Conservation (phyloP, 495 filamentous ascomycete species). For the Penicillium roqueforti region DNA sequence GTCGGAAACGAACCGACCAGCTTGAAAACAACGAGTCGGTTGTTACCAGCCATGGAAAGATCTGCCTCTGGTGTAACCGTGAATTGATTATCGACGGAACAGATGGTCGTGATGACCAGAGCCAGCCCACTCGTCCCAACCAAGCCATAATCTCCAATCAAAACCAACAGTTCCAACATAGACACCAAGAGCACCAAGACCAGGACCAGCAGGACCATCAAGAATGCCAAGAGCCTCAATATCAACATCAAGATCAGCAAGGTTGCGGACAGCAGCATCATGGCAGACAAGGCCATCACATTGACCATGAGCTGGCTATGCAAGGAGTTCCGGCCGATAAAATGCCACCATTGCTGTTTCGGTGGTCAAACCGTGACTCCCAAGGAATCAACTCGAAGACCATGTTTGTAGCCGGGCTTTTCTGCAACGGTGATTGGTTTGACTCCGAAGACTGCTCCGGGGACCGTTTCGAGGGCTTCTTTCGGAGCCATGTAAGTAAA, state of each 20-base stretch:
- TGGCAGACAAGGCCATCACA: no score
- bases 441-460: slow-evolving; percentile 13
- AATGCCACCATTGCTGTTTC: slow-evolving; percentile 29
- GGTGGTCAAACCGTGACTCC: slow-evolving; percentile 34
- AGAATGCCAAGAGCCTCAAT: not conserved
- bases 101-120: not conserved
- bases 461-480: slow-evolving; percentile 16
- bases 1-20: not conserved
- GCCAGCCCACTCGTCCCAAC: not conserved
- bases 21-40: not conserved
- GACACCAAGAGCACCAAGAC: not conserved
- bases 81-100: not conserved
- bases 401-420: slow-evolving; percentile 24
- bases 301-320: not conserved
- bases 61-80: slow-evolving; percentile 23
- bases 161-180: not conserved
- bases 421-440: slow-evolving; percentile 12
- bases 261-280: not conserved
- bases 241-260: not conserved
- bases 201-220: not conserved
- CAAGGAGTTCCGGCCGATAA: not conserved
- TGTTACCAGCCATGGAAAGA: slow-evolving; percentile 13
- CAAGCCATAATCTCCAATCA: not conserved
- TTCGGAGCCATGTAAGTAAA: slow-evolving; percentile 27
- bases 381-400: slow-evolving; percentile 31